Conservation (phyloP, 768 basidiomycete genomes). For the Podaxis sp. region DNA sequence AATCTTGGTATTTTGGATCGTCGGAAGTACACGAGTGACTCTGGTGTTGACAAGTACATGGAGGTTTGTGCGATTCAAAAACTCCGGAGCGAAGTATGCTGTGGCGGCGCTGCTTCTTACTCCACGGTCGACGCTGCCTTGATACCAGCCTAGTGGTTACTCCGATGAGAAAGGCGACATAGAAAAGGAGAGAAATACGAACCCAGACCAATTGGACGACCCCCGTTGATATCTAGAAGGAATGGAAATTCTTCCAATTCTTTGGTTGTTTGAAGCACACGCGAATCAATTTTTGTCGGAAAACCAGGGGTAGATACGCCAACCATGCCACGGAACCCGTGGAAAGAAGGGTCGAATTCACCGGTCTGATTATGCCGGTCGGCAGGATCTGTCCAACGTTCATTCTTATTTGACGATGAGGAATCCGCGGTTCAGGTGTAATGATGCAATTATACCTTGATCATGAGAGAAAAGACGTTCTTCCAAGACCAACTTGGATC, state of each 20-base stretch:
- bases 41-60: conserved; percentile 24
- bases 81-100: conserved; percentile 20
- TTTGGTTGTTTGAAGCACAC: conserved; percentile 20
- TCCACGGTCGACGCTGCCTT: conserved; percentile 20
- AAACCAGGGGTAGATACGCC: conserved; percentile 17
- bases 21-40: conserved; percentile 17
- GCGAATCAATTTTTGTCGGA: conserved; percentile 19
- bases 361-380: conserved; percentile 18
- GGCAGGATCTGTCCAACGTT: conserved; percentile 18
- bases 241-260: conserved; percentile 16
- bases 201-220: conserved; percentile 15
- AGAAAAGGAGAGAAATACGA: neutral
- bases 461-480: conserved; percentile 25
- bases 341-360: conserved; percentile 20
- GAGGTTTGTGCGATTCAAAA: conserved; percentile 21
- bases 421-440: neutral
- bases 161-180: neutral
- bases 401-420: conserved; percentile 10
- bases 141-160: conserved; percentile 19
- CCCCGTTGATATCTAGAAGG: conserved; percentile 7
- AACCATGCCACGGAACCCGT: conserved; percentile 19
- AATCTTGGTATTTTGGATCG: neutral
- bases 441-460: conserved; percentile 19
- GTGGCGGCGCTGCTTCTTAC: conserved; percentile 16
- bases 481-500: conserved; percentile 46